Evolutionary conservation across 495 filamentous ascomycete species (phyloP), one percentile per base, ranked within the genome.

Genomic region (Lichina pygmaea): DNA sequence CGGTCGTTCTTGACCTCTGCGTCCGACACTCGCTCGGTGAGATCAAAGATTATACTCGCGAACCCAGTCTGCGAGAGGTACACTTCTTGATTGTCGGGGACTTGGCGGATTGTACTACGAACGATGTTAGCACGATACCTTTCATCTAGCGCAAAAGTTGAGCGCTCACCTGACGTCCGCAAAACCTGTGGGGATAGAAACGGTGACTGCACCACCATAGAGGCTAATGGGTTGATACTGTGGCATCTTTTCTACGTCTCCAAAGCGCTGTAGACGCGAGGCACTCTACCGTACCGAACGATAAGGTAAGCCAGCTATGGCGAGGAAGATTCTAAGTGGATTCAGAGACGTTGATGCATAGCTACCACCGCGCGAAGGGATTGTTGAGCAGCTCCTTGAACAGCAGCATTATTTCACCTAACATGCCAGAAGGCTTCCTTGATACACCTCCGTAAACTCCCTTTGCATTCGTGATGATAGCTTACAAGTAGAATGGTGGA

Each of bases 31-130:
- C 73, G 71, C 61, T 93, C 74, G 46, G 75, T 73, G 58, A 97
- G 78, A 46, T 97, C 89, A 63, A 93, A 65, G 57, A 91, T 84
- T 52, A 93, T 70, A 61, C 67, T 79, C 30, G 81, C 77, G 53
- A 75, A 70, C 43, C 86, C 83, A 47, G 77, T 72, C 15, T 58
- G 58, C 56, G 82, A 82, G 58, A 97, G 75, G 60, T 74, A 93
- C 52, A 93, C 76, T 66, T 97, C 89, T 62, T 97, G 85, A 60
- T 92, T 74, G 57, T 93, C 81, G 42, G 89, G 89, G 38, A 97
- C 73, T 64, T 86, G 73, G 56, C 89, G 83, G 57, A 93, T 72
- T 44, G 65, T 66, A 61, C 81, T 91, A 15, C 2, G n/a, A 15
- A 46, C 37, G 34, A 44, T 53, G 41, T 52, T 15, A 30, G 24